These are phyloP conservation scores for Echium plantagineum DNA, from an alignment of 257 asterid species.

Conservation along the genomic window DNA sequence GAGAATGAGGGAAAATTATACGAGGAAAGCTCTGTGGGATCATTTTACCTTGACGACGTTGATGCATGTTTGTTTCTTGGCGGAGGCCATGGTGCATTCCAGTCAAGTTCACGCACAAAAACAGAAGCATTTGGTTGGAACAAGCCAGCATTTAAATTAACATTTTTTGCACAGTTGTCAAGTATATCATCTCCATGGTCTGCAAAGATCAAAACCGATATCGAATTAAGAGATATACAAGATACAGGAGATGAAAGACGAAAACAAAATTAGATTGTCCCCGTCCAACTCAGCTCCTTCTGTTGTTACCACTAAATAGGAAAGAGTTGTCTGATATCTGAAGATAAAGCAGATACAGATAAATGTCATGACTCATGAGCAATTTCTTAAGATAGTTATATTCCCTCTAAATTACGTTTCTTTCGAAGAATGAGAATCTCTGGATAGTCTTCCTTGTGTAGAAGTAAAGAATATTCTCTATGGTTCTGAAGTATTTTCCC, in stretches of 20 bases:
- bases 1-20: not conserved
- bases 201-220: constrained; percentile 14
- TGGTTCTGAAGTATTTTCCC: no score
- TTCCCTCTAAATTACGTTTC: no score
- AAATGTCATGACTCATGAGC: no score
- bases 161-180: constrained; percentile 58
- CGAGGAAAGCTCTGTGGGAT: not conserved
- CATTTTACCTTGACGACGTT: constrained; percentile 33
- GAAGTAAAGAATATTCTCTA: no score
- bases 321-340: no score
- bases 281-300: no score
- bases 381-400: no score
- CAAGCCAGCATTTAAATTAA: constrained; percentile 42
- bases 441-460: no score
- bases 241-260: not conserved
- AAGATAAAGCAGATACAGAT: no score
- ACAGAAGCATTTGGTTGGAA: constrained; percentile 35
- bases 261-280: no score
- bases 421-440: no score
- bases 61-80: constrained; percentile 22
- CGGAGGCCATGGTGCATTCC: constrained; percentile 69
- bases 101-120: constrained; percentile 86
- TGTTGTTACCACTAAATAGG: no score
- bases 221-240: constrained; percentile 2
- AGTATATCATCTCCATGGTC: constrained; percentile 74